Percentiles rank a stretch among this genome's conserved stretches.
Evolutionary conservation across 2,329 filamentous ascomycete species (phyloP).

Genomic region (Nigrospora sphaerica): DNA sequence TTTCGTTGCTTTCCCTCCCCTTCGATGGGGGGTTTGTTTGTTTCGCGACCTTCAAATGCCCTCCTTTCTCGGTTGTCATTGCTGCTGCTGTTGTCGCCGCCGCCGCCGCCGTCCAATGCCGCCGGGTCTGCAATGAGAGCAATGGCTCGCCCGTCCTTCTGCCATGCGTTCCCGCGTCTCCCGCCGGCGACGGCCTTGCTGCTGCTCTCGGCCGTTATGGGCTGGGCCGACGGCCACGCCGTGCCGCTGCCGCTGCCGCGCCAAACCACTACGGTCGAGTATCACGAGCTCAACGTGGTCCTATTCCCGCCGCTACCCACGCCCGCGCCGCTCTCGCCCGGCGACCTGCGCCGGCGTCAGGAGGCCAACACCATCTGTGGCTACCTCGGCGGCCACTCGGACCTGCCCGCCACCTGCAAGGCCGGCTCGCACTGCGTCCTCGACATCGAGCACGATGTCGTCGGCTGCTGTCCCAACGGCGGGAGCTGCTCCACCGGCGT

Average conservation of each 20-base stretch:
- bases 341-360: slow-evolving; percentile 31
- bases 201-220: slow-evolving; percentile 24
- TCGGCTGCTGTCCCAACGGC: slow-evolving; percentile 50
- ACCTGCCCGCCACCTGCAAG: slow-evolving; percentile 48
- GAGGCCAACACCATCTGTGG: slow-evolving; percentile 48
- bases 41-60: no score
- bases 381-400: slow-evolving; percentile 44
- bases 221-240: slow-evolving; percentile 25
- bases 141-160: slow-evolving; percentile 20
- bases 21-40: no score
- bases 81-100: no score
- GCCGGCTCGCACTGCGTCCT: slow-evolving; percentile 52
- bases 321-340: slow-evolving; percentile 27
- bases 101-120: no score
- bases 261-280: slow-evolving; percentile 29
- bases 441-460: slow-evolving; percentile 38
- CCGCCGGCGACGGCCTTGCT: slow-evolving; percentile 26
- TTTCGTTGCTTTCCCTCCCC: no score
- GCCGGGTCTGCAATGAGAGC: slow-evolving; percentile 1
- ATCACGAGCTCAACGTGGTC: slow-evolving; percentile 29
- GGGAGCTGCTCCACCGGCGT: slow-evolving; percentile 46
- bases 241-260: slow-evolving; percentile 26
- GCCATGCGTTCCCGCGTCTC: slow-evolving; percentile 25
- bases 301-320: slow-evolving; percentile 34
- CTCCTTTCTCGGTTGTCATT: no score